Percentiles rank a stretch among this genome's conserved stretches.
phyloP scores from a whole-genome alignment of 2,329 filamentous ascomycete genomes.

The Xenoacremonium recifei region DNA sequence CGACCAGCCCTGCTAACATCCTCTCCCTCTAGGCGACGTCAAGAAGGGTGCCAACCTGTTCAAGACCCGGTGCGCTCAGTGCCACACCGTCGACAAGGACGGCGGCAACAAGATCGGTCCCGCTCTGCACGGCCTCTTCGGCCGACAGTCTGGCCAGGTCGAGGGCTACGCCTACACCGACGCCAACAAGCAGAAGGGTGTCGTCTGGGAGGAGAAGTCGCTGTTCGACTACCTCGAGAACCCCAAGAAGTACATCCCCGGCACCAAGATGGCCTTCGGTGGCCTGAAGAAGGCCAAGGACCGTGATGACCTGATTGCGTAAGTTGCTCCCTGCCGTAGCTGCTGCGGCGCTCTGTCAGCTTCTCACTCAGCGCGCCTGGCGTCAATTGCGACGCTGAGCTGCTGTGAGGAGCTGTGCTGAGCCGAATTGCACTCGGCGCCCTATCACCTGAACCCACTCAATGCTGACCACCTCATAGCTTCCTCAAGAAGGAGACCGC shows the following conservation, averaged over 20 bases:
- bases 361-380: neutral
- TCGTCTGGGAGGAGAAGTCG: slow-evolving; percentile 82
- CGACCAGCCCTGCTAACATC: slow-evolving; percentile 26
- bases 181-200: slow-evolving; percentile 97
- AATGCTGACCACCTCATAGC: slow-evolving; percentile 37
- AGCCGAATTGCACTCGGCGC: no score
- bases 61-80: slow-evolving; percentile 98
- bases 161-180: slow-evolving; percentile 97
- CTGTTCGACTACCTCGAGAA: slow-evolving; percentile 99
- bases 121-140: slow-evolving; percentile 95
- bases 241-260: slow-evolving; percentile 99
- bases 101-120: slow-evolving; percentile 98
- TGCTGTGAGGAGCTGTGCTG: no score
- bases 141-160: slow-evolving; percentile 88
- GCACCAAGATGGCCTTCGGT: slow-evolving; percentile 99
- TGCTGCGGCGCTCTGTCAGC: neutral
- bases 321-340: slow-evolving; percentile 50
- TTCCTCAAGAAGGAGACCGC: slow-evolving; percentile 69
- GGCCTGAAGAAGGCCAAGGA: slow-evolving; percentile 99
- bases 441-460: no score
- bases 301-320: slow-evolving; percentile 98
- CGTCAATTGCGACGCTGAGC: neutral
- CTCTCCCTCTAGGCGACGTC: slow-evolving; percentile 66
- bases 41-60: slow-evolving; percentile 99
- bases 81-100: slow-evolving; percentile 89